These are phyloP conservation scores for Avena insularis DNA, from an alignment of 176 grass and related monocot genomes.

Conservation along the genomic window DNA sequence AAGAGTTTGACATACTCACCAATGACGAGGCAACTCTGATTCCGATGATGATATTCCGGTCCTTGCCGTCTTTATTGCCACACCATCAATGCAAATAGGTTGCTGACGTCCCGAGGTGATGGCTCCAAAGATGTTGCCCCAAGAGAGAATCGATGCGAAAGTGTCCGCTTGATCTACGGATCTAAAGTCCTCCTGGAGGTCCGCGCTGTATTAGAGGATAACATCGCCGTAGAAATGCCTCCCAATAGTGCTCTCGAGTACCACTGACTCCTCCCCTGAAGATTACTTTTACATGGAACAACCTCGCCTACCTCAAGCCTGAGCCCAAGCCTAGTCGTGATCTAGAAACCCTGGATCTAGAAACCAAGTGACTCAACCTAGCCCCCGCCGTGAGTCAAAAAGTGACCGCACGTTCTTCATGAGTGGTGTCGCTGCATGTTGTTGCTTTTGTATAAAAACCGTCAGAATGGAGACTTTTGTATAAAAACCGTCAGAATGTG, in stretches of 20 bases:
- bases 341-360: background rate
- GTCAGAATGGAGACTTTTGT: no score
- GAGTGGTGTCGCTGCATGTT: background rate
- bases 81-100: background rate
- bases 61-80: rapidly evolving
- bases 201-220: rapidly evolving
- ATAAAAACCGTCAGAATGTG: no score
- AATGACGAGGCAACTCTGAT: background rate
- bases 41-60: background rate
- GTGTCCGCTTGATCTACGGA: rapidly evolving
- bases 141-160: background rate
- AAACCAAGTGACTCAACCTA: background rate
- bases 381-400: background rate
- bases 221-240: background rate
- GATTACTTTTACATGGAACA: background rate
- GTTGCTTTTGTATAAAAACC: no score
- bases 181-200: background rate
- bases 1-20: background rate
- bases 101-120: no score
- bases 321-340: no score
- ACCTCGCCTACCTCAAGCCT: background rate
- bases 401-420: background rate
- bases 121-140: background rate
- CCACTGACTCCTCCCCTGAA: rapidly evolving
- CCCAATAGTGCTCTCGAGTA: background rate